Conservation (phyloP, 228 moss, liverwort and hornwort genomes). For the Sphagnum fallax region DNA sequence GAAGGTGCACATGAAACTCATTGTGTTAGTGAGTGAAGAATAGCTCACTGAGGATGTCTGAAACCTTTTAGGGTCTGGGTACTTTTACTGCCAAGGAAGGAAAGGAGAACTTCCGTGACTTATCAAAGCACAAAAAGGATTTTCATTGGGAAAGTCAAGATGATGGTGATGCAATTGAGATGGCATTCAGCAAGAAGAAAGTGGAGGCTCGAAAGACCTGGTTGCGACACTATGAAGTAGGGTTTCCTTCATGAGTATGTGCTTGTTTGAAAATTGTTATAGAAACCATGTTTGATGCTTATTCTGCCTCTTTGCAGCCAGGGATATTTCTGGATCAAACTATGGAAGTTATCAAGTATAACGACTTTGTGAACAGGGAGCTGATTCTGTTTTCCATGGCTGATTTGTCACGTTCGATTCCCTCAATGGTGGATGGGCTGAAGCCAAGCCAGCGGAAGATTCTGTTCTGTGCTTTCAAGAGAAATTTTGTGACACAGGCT, state of each 20-base stretch:
- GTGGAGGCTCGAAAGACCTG: slow-evolving; percentile 43
- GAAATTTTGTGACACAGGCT: slow-evolving; percentile 36
- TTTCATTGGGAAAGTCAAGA: slow-evolving; percentile 33
- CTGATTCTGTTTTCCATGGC: slow-evolving; percentile 51
- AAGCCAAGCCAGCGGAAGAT: slow-evolving; percentile 54
- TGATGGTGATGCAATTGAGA: slow-evolving; percentile 52
- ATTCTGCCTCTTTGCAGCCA: slow-evolving; percentile 14
- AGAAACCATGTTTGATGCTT: too few species aligned
- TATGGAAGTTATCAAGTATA: slow-evolving; percentile 33
- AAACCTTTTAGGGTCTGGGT: slow-evolving; percentile 35
- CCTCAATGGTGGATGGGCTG: slow-evolving; percentile 44
- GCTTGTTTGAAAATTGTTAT: background rate
- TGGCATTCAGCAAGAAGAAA: slow-evolving; percentile 65
- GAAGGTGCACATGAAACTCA: too few species aligned
- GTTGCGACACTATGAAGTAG: slow-evolving; percentile 43
- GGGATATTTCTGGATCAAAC: slow-evolving; percentile 54
- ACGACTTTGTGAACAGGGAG: slow-evolving; percentile 53
- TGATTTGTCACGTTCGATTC: slow-evolving; percentile 43
- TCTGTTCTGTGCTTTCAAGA: slow-evolving; percentile 37
- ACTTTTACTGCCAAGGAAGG: slow-evolving; percentile 49
- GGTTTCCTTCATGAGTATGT: background rate
- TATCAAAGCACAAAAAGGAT: slow-evolving; percentile 38
- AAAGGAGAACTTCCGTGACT: slow-evolving; percentile 42
- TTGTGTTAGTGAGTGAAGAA: background rate
- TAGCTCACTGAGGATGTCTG: background rate